Conservation (phyloP, 73 alveolate species). For the Stentor coeruleus region DNA sequence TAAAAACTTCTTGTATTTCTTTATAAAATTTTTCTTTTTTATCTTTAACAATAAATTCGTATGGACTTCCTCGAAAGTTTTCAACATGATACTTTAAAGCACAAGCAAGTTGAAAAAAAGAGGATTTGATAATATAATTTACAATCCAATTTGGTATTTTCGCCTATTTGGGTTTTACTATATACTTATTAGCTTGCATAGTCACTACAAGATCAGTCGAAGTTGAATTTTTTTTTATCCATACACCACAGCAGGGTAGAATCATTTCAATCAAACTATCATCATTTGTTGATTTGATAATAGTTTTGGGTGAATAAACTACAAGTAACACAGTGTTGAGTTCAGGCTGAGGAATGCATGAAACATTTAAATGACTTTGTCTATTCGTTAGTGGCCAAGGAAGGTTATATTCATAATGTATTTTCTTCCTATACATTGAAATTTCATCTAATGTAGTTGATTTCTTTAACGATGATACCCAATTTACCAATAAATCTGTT, state of each 20-base stretch:
- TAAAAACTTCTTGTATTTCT: too few relatives aligned
- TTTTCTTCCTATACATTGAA: not conserved
- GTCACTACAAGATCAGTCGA: too few relatives aligned
- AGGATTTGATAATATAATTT: too few relatives aligned
- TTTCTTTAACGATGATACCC: not conserved
- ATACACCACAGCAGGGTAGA: not conserved
- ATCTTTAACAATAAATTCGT: too few relatives aligned
- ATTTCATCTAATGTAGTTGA: not conserved
- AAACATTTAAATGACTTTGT: not conserved
- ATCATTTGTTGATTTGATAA: not conserved
- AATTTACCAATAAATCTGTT: not conserved
- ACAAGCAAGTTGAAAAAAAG: too few relatives aligned
- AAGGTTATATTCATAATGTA: not conserved
- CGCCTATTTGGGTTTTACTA: not conserved
- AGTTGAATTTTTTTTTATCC: not conserved
- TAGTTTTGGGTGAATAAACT: not conserved
- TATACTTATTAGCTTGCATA: not conserved
- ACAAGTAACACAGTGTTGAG: not conserved
- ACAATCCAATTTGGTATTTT: not conserved
- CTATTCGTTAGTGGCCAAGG: conserved; percentile 26
- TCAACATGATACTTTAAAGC: too few relatives aligned
- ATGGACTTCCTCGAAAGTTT: too few relatives aligned
- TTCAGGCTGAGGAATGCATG: not conserved
- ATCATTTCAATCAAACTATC: not conserved
- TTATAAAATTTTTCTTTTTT: too few relatives aligned